These are phyloP conservation scores for Pseudonitzschia delicatissima DNA, from an alignment of 108 stramenopile species.

Conservation along the genomic window DNA sequence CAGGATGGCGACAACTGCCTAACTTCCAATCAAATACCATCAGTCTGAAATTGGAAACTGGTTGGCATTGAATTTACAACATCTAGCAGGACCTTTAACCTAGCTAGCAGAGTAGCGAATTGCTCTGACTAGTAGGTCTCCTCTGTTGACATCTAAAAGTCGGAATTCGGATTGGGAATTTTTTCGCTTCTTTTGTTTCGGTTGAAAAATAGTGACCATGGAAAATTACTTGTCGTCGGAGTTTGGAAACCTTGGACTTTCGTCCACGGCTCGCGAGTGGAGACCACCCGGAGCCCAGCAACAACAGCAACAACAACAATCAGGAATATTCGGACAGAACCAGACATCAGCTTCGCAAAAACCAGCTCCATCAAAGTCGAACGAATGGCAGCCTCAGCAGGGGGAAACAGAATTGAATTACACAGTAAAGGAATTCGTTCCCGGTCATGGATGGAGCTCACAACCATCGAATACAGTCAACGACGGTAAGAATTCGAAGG, in stretches of 20 bases:
- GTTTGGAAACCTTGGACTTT: slow-evolving; percentile 24
- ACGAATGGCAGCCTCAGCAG: slow-evolving; percentile 4
- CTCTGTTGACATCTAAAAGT: too few relatives aligned
- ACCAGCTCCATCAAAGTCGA: not conserved
- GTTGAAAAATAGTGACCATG: slow-evolving; percentile 7
- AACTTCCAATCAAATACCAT: too few relatives aligned
- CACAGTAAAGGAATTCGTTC: slow-evolving; percentile 46
- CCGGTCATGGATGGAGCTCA: slow-evolving; percentile 39
- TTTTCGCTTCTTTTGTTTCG: not conserved
- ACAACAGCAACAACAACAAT: not conserved
- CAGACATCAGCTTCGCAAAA: not conserved
- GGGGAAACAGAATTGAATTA: slow-evolving; percentile 26
- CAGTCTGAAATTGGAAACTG: too few relatives aligned
- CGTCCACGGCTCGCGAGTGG: slow-evolving; percentile 35
- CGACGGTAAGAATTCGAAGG: not conserved
- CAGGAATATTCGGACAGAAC: not conserved
- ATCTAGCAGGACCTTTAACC: too few relatives aligned
- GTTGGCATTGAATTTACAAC: too few relatives aligned
- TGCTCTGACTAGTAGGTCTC: too few relatives aligned
- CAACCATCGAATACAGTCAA: not conserved
- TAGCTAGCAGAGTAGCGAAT: not conserved
- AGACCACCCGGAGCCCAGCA: slow-evolving; percentile 13
- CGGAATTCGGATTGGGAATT: too few relatives aligned
- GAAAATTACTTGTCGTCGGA: slow-evolving; percentile 12
- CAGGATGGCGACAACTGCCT: too few relatives aligned